phyloP scores from a whole-genome alignment of 1,284 basidiomycete species.

The Peniophora sp. region DNA sequence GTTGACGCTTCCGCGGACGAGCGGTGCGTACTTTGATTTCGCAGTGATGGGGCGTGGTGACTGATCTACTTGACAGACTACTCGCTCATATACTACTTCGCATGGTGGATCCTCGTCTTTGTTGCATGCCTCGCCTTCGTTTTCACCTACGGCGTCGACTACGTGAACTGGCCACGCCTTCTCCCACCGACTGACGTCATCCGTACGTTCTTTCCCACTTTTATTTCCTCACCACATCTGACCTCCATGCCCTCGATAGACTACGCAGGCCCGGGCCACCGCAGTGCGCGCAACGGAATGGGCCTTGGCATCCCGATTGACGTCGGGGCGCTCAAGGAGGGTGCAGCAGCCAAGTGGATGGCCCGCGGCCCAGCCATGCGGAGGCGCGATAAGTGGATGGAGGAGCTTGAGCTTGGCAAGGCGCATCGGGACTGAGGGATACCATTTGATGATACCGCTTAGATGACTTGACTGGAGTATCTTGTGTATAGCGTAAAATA shows the following conservation, averaged over 20 bases:
- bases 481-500: too few relatives aligned
- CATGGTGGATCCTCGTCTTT: constrained; percentile 69
- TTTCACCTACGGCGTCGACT: constrained; percentile 73
- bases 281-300: constrained; percentile 70
- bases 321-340: constrained; percentile 23
- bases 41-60: constrained; percentile 37
- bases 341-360: constrained; percentile 24
- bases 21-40: constrained; percentile 47
- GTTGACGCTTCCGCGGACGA: constrained; percentile 74
- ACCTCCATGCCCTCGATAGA: constrained; percentile 23
- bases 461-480: too few relatives aligned
- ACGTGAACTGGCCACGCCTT: constrained; percentile 93
- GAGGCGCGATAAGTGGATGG: constrained; percentile 30
- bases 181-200: constrained; percentile 80
- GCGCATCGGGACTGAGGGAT: constrained; percentile 56
- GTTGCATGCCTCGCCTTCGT: constrained; percentile 61
- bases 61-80: constrained; percentile 48
- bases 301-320: constrained; percentile 42
- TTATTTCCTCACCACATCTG: not conserved
- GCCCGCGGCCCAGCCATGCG: constrained; percentile 23
- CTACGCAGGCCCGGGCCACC: constrained; percentile 84
- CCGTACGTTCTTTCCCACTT: not conserved
- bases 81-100: constrained; percentile 74
- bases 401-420: constrained; percentile 56
- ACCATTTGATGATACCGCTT: too few relatives aligned